A percentile compares a stretch with the other conserved stretches of the same genome.
These are phyloP conservation scores for Epichloe sibirici DNA, from an alignment of 2,329 filamentous ascomycete genomes.

Conservation along the genomic window DNA sequence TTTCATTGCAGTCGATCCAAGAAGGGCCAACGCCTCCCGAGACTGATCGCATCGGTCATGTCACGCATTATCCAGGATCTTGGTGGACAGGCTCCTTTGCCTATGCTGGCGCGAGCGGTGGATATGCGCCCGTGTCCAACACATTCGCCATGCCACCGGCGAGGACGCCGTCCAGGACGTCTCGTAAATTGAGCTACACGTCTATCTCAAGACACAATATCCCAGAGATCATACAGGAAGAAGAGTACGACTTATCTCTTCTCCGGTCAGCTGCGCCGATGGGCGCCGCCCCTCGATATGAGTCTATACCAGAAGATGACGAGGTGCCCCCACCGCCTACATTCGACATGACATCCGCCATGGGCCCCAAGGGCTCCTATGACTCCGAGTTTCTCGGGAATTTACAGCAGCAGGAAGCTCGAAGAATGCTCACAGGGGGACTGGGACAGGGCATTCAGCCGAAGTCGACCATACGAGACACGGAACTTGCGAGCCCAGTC, in stretches of 20 bases:
- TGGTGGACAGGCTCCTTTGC: conserved; percentile 18
- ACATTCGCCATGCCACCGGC: neutral
- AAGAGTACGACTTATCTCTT: conserved; percentile 32
- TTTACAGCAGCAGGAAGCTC: conserved; percentile 40
- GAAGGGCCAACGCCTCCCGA: conserved; percentile 8
- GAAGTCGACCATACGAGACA: conserved; percentile 33
- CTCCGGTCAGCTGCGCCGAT: conserved; percentile 29
- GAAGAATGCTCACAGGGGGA: conserved; percentile 44
- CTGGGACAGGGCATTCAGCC: conserved; percentile 41
- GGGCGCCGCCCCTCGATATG: conserved; percentile 21
- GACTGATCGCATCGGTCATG: conserved; percentile 9
- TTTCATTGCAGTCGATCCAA: conserved; percentile 8
- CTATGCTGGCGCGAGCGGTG: conserved; percentile 13
- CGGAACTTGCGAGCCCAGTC: conserved; percentile 31
- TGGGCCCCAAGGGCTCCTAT: conserved; percentile 32
- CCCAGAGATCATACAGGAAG: conserved; percentile 22
- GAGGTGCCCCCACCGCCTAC: conserved; percentile 14
- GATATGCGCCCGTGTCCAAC: conserved; percentile 17
- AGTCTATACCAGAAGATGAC: conserved; percentile 20
- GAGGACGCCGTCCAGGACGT: conserved; percentile 11
- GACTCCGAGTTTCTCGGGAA: conserved; percentile 32
- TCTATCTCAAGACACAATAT: conserved; percentile 11
- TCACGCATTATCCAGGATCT: conserved; percentile 10
- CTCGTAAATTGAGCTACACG: conserved; percentile 15
- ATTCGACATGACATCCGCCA: conserved; percentile 34